Evolutionary conservation across 2,329 filamentous ascomycete species (phyloP), one percentile per base, ranked within the genome.

Genomic region (Thelonectria discophora): DNA sequence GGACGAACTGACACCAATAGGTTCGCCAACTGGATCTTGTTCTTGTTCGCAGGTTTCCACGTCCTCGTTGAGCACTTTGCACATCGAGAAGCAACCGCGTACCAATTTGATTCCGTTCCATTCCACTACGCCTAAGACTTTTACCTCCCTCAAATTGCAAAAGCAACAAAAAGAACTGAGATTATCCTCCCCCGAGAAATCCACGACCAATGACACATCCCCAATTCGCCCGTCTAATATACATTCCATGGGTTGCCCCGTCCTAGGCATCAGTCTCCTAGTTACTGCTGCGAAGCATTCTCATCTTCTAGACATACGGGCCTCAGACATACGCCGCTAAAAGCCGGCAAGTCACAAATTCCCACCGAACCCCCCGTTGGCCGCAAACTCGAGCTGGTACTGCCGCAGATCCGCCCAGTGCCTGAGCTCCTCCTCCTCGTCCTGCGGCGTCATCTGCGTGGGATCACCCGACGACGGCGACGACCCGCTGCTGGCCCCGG

Each of bases 331-430:
- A 18, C 42, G 12, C 37, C 46, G n/a, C n/a, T 8, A 30, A 8
- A 30, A 30, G 9, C 27, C 27, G 27, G 27, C 27, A 5, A 30
- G 27, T 65, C 64, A 74, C 42, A 74, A 12, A 21, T 50, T 69
- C 7, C 73, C 74, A 1, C 69, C 61, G 50, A 88, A 83, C 2
- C 87, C 89, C 2, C 88, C 89, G 37, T 84, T 84, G 56, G 88
- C 85, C 9, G 88, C 85, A 72, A 93, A 92, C 58, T 88, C 87
- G 64, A 89, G 77, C 76, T 96, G 93, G 66, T 91, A 91, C 54
- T 94, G 90, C 60, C 91, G 84, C 65, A 97, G 77, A 73, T 91
- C 91, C 0, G 90, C 90, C 93, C 93, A 97, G 60, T 87, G 84
- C 18, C 86, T 82, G 67, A 95, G 76, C 75, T 95, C 92, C 54